A percentile compares a stretch with the other conserved stretches of the same genome.
Evolutionary conservation across 2,329 filamentous ascomycete species (phyloP).

Genomic region (Ceratocystis smalleyi): DNA sequence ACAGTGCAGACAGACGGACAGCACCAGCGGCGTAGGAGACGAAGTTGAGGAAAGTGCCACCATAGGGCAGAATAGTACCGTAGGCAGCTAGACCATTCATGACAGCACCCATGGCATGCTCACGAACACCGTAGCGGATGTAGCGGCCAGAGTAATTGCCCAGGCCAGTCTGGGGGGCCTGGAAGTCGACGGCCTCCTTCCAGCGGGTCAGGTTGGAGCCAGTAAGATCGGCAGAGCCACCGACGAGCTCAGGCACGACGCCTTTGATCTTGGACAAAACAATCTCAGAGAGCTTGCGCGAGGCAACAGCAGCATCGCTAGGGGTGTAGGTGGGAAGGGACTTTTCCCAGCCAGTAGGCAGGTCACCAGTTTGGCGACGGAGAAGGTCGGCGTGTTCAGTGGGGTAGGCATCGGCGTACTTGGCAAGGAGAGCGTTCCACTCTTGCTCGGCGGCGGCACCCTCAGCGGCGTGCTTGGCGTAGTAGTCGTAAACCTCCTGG

Average conservation of each 20-base stretch:
- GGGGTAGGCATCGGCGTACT: constrained; percentile 67
- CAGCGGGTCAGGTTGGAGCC: constrained; percentile 97
- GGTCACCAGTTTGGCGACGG: constrained; percentile 65
- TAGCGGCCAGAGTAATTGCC: constrained; percentile 87
- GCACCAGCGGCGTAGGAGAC: constrained; percentile 94
- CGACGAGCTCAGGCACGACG: constrained; percentile 75
- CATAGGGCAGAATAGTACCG: constrained; percentile 83
- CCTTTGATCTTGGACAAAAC: constrained; percentile 79
- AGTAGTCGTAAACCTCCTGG: constrained; percentile 84
- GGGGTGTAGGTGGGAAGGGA: constrained; percentile 80
- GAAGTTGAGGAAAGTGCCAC: constrained; percentile 98
- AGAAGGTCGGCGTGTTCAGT: constrained; percentile 64
- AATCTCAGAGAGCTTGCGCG: constrained; percentile 89
- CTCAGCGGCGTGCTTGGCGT: constrained; percentile 68
- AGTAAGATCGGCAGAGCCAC: constrained; percentile 93
- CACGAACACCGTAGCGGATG: constrained; percentile 79
- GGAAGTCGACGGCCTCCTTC: constrained; percentile 96
- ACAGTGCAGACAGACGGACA: constrained; percentile 84
- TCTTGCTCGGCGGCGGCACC: constrained; percentile 82
- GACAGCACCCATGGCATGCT: constrained; percentile 83
- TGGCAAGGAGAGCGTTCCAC: constrained; percentile 86
- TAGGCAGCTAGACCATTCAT: constrained; percentile 93
- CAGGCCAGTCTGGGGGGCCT: constrained; percentile 70
- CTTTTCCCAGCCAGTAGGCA: constrained; percentile 96
- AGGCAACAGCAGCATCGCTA: constrained; percentile 68